These are phyloP conservation scores for Eucalyptus sp. DNA, from an alignment of 345 rosid genomes.

Conservation along the genomic window DNA sequence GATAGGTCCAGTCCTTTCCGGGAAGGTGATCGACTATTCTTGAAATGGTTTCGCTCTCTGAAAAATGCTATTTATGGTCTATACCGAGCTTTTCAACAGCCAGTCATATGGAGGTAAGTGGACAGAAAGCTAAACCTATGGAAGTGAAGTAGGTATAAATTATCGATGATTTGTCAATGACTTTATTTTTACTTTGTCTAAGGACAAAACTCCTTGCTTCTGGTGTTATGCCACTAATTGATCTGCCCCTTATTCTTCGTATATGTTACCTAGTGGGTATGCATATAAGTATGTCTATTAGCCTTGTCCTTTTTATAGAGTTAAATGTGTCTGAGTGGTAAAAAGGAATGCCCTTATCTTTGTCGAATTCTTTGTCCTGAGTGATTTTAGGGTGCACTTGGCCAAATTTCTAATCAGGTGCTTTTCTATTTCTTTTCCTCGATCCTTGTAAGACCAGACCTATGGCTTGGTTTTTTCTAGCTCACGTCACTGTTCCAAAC, in stretches of 20 bases:
- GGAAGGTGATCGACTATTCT: conserved; percentile 17
- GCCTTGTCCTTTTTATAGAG: neutral
- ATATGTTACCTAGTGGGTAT: neutral
- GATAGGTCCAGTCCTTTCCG: conserved; percentile 11
- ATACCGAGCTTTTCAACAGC: conserved; percentile 64
- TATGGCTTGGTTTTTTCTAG: conserved; percentile 96
- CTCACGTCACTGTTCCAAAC: conserved; percentile 79
- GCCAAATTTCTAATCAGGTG: neutral
- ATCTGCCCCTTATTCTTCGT: neutral
- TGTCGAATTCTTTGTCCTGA: neutral
- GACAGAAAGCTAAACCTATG: neutral
- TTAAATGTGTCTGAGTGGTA: neutral
- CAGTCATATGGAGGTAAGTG: conserved; percentile 65
- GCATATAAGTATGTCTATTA: neutral
- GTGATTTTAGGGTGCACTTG: neutral
- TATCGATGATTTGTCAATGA: neutral
- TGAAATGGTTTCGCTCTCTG: conserved; percentile 49
- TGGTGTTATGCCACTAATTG: neutral
- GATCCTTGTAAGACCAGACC: conserved; percentile 45
- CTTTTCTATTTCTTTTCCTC: neutral
- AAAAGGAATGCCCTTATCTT: neutral
- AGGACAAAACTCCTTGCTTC: neutral
- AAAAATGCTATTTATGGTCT: conserved; percentile 56
- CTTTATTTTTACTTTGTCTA: neutral
- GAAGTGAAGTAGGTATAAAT: neutral